Base-by-base conservation (phyloP, 257 asterid species). In the Euphrasia confusa region DNA sequence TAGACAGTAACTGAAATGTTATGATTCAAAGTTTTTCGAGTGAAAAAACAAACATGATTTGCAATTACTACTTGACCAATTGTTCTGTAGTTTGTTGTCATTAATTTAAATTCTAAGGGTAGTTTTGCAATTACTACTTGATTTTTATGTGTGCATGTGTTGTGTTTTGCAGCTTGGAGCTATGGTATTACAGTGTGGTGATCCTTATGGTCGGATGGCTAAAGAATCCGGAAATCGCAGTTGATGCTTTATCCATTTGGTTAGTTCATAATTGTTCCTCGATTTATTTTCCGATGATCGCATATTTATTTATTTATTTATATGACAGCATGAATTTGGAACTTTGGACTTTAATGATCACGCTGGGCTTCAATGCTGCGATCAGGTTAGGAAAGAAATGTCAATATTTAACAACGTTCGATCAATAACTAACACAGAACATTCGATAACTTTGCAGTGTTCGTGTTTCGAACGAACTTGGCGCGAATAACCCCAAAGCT, bases 331-430 rank as follows among this genome's bases (percentile, higher is more conserved):
- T 84, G 95, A 81, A 88, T 63, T 48, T 87, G 53, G 83, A 85
- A 70, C 72, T 85, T 39, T 87, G 97, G 97, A 67, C 81, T 1
- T 59, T 87, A 70, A 87, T 87, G 95, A 64, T 87, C 75, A 67
- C 87, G 21, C 70, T 90, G 1, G 97, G 97, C 26, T 83, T 90
- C 86, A 87, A 87, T 71, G 95, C 96, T 12, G 95, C 97, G 67
- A 75, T 90, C 60, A 90, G 95, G 97, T 89, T 37, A 42, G 68
- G 32, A 8, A 50, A 13, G 40, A 14, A 14, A 0, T 17, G 27
- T 50, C 10, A 7, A 5, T 15, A 8, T 17, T 0, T 50, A 17
- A 15, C 9, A 13, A 50, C 5, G 18, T 50, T 50, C 17, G 56
- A 50, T 50, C 56, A 17, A 14, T 50, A n/a, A 50, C 8, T 6